Evolutionary conservation across 768 basidiomycete species (phyloP), one percentile per base, ranked within the genome.

Genomic region (Omphalotus guepiniiformis): DNA sequence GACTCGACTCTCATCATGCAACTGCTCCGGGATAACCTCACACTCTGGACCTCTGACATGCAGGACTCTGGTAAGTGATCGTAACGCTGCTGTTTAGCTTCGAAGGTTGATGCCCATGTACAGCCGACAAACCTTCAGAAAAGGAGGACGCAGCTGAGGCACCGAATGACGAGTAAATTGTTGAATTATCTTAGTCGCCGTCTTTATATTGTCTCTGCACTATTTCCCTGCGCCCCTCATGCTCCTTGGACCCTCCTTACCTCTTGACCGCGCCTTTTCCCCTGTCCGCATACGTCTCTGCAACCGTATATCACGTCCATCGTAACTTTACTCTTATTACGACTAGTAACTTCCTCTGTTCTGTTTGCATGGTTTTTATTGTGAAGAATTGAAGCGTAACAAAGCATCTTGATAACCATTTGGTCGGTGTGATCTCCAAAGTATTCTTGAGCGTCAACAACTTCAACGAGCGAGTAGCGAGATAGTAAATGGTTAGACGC

Each of bases 1-100:
- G 94, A 97, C 70, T 96, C 93, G 50, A 98, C 95, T 32, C 75
- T 97, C 57, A 95, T 95, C 71, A 88, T 92, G 87, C 95, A 97
- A 71, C 75, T 97, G 53, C 82, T 97, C 65, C 84, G 93, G 63
- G 94, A 97, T 69, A 97, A 97, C 82, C 74, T 98, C 36, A 96
- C 93, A 40, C 81, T 97, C 60, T 98, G 94, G 94, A 96, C 94
- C 50, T 93, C 91, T 38, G 94, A 96, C 67, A 93, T 96, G 89
- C 90, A 93, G 68, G 93, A 94, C 51, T 78, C 84, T 64, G 88
- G 87, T 88, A 50, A 47, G 84, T 79, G 13, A 3, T 28, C 0
- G 4, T 13, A 30, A 16, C 3, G 15, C 3, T 28, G 6, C 12
- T 15, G 39, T 2, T 23, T 43, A 12, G 39, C 40, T 48, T 50